Evolutionary conservation across 2,329 filamentous ascomycete genomes (phyloP).

Genomic region (Chaetomium sp.): DNA sequence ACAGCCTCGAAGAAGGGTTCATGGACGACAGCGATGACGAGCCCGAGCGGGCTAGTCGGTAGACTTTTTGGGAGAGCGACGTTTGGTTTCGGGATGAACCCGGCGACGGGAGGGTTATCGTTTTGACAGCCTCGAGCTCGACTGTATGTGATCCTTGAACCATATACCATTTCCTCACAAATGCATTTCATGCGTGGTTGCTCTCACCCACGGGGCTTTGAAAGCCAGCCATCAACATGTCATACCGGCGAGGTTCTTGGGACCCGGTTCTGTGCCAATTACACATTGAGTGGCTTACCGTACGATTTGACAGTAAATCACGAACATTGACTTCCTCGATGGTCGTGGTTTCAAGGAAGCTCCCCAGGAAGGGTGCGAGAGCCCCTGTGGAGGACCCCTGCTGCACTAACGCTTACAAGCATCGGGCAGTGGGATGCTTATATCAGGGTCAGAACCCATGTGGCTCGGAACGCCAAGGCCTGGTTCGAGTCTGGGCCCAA

Average conservation of each 20-base stretch:
- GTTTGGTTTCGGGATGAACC: neutral
- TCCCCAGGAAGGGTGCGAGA: neutral
- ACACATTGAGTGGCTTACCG: neutral
- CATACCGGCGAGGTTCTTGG: neutral
- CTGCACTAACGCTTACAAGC: slow-evolving; percentile 22
- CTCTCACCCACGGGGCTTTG: neutral
- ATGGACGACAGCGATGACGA: slow-evolving; percentile 51
- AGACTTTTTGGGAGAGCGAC: neutral
- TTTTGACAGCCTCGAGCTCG: neutral
- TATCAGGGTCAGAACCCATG: slow-evolving; percentile 20
- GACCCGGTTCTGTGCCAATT: neutral
- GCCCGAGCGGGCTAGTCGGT: slow-evolving; percentile 8
- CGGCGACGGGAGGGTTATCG: neutral
- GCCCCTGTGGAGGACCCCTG: neutral
- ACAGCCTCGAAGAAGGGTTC: slow-evolving; percentile 48
- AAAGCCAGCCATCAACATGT: neutral
- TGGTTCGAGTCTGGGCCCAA: slow-evolving; percentile 11
- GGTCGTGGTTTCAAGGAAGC: neutral
- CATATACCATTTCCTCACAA: neutral
- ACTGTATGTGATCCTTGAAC: neutral
- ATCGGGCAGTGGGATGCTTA: slow-evolving; percentile 22
- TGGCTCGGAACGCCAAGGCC: slow-evolving; percentile 19
- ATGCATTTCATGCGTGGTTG: neutral
- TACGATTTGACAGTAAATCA: neutral
- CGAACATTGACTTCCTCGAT: neutral